phyloP scores from a whole-genome alignment of 148 eudicot species.

The Amaranthus palmeri region DNA sequence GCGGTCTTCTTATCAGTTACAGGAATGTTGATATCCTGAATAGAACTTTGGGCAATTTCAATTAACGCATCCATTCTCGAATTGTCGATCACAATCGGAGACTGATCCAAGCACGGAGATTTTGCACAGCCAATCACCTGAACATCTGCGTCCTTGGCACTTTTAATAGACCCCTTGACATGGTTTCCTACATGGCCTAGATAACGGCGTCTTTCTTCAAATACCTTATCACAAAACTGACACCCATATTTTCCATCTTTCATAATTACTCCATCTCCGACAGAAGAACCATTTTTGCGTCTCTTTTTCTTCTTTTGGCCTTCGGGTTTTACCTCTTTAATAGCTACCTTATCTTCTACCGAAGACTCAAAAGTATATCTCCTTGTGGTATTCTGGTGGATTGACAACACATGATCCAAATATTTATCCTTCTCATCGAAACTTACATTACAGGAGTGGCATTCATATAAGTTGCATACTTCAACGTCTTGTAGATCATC shows the following conservation, averaged over 20 bases:
- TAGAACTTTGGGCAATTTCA: constrained; percentile 44
- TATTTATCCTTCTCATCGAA: constrained; percentile 48
- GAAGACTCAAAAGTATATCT: constrained; percentile 39
- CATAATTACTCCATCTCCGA: constrained; percentile 44
- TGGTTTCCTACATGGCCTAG: constrained; percentile 56
- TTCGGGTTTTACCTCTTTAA: constrained; percentile 48
- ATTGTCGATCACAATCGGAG: constrained; percentile 18
- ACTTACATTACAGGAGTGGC: constrained; percentile 49
- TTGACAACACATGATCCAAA: constrained; percentile 44
- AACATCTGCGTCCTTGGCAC: constrained; percentile 24
- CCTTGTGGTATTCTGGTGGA: constrained; percentile 50
- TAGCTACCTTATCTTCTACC: constrained; percentile 42
- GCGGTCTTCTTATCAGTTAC: constrained; percentile 21
- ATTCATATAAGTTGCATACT: constrained; percentile 52
- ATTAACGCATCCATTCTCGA: constrained; percentile 41
- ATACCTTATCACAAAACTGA: constrained; percentile 54
- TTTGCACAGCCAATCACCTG: constrained; percentile 17
- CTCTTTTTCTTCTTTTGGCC: constrained; percentile 38
- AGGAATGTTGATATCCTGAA: constrained; percentile 4
- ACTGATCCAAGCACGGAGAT: constrained; percentile 19
- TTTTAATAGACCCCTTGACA: constrained; percentile 35
- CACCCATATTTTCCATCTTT: constrained; percentile 52
- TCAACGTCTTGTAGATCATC: constrained; percentile 64
- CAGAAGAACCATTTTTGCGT: constrained; percentile 33
- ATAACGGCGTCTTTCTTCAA: constrained; percentile 49